These are phyloP conservation scores for Pseudoperonospora humuli DNA, from an alignment of 352 stramenopile genomes.

Conservation along the genomic window DNA sequence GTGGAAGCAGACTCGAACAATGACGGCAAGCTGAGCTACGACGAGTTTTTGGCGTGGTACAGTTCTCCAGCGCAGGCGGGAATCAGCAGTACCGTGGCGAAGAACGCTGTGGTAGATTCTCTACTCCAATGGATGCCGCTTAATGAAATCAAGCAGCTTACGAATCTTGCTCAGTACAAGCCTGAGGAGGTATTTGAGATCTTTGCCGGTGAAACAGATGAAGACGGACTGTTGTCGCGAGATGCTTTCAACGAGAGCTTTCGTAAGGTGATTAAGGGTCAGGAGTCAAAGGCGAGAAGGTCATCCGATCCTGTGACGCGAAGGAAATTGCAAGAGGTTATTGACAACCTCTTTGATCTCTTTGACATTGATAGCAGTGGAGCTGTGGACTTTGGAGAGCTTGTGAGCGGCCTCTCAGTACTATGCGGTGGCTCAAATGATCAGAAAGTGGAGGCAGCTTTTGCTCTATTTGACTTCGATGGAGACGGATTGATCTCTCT, in stretches of 20 bases:
- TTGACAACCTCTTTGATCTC: conserved; percentile 70
- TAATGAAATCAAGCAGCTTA: conserved; percentile 76
- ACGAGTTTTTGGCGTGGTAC: conserved; percentile 86
- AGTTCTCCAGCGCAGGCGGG: conserved; percentile 56
- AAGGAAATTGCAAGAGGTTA: conserved; percentile 44
- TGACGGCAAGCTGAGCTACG: conserved; percentile 79
- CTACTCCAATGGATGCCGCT: conserved; percentile 77
- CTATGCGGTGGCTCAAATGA: conserved; percentile 79
- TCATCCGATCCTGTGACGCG: conserved; percentile 18
- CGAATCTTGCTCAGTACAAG: conserved; percentile 65
- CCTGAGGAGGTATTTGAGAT: conserved; percentile 85
- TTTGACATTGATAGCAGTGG: conserved; percentile 74
- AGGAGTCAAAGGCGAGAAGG: conserved; percentile 11
- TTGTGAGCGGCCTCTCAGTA: conserved; percentile 75
- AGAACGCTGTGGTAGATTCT: conserved; percentile 67
- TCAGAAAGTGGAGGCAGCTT: conserved; percentile 80
- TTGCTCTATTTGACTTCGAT: conserved; percentile 85
- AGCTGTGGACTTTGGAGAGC: conserved; percentile 75
- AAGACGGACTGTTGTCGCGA: conserved; percentile 61
- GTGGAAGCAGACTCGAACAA: conserved; percentile 71
- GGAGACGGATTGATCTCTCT: conserved; percentile 83
- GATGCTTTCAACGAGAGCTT: conserved; percentile 78
- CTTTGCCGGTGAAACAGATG: conserved; percentile 68
- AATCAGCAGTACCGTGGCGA: conserved; percentile 60
- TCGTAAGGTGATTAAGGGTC: conserved; percentile 45